phyloP scores from a whole-genome alignment of 345 rosid species.

The Kernera saxatilis region DNA sequence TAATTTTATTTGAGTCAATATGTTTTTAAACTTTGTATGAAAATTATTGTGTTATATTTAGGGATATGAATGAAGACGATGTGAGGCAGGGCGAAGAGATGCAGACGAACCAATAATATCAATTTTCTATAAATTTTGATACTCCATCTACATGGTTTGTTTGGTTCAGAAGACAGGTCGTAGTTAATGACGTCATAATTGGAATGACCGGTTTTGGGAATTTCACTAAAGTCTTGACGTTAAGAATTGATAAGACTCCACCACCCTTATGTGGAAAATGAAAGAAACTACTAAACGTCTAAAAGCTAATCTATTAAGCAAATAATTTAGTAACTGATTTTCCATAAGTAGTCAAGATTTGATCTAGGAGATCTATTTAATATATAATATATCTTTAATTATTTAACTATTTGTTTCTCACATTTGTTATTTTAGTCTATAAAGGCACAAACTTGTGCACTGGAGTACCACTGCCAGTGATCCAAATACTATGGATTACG shows the following conservation, averaged over 20 bases:
- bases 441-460: no score
- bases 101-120: no score
- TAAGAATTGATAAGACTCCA: neutral
- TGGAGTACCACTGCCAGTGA: no score
- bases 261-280: conserved; percentile 4
- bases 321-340: neutral
- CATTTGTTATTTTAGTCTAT: no score
- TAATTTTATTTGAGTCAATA: neutral
- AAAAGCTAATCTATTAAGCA: neutral
- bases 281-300: conserved; percentile 14
- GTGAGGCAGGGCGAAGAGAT: no score
- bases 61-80: no score
- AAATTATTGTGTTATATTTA: neutral
- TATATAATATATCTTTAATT: no score
- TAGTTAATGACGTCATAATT: neutral
- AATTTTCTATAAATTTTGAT: no score
- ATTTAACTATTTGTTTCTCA: no score
- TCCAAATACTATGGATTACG: no score
- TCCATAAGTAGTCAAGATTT: neutral
- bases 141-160: no score
- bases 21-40: neutral
- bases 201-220: neutral
- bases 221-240: neutral
- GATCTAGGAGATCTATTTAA: neutral
- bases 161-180: neutral